A percentile compares a stretch with the other conserved stretches of the same genome.
phyloP scores from a whole-genome alignment of 768 basidiomycete species.

The Hygrocybe punicea region DNA sequence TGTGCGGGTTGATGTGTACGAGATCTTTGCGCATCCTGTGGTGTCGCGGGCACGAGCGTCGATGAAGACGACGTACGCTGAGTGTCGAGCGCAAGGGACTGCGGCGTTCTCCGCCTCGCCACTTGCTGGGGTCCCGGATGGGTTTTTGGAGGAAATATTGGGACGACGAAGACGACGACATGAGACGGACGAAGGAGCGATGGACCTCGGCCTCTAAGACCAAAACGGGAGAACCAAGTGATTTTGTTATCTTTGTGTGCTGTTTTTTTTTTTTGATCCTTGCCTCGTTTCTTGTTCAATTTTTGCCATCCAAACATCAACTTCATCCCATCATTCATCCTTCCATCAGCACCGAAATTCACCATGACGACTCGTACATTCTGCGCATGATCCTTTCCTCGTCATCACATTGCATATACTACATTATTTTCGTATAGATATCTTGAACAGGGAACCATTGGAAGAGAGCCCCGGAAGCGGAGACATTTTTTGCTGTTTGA shows the following conservation, averaged over 20 bases:
- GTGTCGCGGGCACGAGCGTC: constrained; percentile 57
- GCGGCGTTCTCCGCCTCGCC: constrained; percentile 56
- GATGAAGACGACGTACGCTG: constrained; percentile 55
- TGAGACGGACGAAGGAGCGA: constrained; percentile 27
- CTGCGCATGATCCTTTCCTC: constrained; percentile 1
- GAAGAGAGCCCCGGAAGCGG: no score
- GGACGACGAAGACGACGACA: constrained; percentile 14
- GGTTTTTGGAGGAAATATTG: constrained; percentile 66
- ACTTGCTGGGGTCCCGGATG: constrained; percentile 54
- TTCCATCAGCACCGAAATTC: background rate
- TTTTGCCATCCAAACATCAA: no score
- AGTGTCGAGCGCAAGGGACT: constrained; percentile 33
- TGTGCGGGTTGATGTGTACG: constrained; percentile 53
- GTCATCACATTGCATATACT: background rate
- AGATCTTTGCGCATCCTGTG: constrained; percentile 58
- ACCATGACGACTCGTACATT: background rate
- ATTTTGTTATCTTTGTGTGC: no score
- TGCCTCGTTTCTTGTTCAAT: no score
- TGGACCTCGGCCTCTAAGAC: constrained; percentile 42
- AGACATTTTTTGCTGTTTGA: no score
- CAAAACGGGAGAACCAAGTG: background rate
- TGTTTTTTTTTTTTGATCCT: no score
- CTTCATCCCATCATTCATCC: background rate
- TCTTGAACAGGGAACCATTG: no score
- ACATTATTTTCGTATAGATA: background rate